A percentile compares a stretch with the other conserved stretches of the same genome.
Evolutionary conservation across 225 moss, liverwort and hornwort genomes (phyloP).

Genomic region (Marchantia polymorpha): DNA sequence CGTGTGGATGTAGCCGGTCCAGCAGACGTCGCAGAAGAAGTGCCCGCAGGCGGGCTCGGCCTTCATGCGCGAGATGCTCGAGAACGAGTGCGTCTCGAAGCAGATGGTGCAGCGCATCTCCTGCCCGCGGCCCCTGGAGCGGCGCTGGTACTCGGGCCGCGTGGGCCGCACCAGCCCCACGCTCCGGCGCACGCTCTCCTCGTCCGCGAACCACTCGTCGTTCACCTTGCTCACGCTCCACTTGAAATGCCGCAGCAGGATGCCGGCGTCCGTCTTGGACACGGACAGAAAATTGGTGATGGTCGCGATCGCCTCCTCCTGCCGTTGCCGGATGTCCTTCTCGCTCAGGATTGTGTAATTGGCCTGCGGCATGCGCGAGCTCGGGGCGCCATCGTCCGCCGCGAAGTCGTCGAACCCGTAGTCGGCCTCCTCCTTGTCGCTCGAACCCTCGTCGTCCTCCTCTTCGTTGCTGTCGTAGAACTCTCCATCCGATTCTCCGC

Average conservation of each 20-base stretch:
- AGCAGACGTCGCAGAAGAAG: constrained; percentile 94
- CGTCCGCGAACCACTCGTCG: constrained; percentile 96
- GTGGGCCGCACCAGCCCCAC: constrained; percentile 66
- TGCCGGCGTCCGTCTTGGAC: constrained; percentile 72
- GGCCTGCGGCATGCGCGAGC: constrained; percentile 52
- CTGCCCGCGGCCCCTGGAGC: constrained; percentile 32
- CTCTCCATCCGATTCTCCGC: constrained; percentile 46
- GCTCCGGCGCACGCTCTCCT: constrained; percentile 71
- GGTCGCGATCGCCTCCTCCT: constrained; percentile 71
- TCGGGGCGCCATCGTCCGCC: constrained; percentile 32
- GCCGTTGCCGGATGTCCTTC: constrained; percentile 78
- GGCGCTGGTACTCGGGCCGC: constrained; percentile 42
- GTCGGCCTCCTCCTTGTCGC: constrained; percentile 43
- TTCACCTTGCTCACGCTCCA: constrained; percentile 99
- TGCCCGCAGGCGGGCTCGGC: constrained; percentile 77
- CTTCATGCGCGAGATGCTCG: constrained; percentile 85
- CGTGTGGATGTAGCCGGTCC: constrained; percentile 97
- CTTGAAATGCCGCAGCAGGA: constrained; percentile 85
- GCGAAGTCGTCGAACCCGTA: constrained; percentile 39
- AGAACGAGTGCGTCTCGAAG: constrained; percentile 66
- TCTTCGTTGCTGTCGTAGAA: constrained; percentile 43
- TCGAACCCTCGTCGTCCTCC: constrained; percentile 36
- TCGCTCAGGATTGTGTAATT: constrained; percentile 90
- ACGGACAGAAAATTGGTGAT: constrained; percentile 92
- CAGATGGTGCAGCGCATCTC: constrained; percentile 87